These are phyloP conservation scores for Puccinia hordei DNA, from an alignment of 1,284 basidiomycete species.

Conservation along the genomic window DNA sequence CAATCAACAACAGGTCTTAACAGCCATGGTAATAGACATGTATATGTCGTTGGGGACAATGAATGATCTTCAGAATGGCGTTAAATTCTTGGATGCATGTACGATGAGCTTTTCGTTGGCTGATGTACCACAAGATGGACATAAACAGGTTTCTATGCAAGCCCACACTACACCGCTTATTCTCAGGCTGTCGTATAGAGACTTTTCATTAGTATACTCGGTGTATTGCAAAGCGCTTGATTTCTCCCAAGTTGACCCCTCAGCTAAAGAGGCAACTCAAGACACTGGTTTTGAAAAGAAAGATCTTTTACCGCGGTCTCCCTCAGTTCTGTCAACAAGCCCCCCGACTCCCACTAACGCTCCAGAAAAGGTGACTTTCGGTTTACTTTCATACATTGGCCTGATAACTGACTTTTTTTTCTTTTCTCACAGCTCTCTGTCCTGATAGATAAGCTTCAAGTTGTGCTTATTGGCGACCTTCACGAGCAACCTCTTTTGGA, in stretches of 20 bases:
- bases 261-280: constrained; percentile 1
- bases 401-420: constrained; percentile 9
- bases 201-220: constrained; percentile 47
- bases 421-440: constrained; percentile 69
- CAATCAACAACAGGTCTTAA: constrained; percentile 35
- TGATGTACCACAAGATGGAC: constrained; percentile 24
- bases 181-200: constrained; percentile 42
- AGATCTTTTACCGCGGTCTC: background rate
- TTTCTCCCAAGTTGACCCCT: constrained; percentile 37
- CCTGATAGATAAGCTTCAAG: constrained; percentile 83
- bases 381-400: background rate
- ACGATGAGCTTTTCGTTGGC: constrained; percentile 47
- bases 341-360: constrained; percentile 10
- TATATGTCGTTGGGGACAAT: constrained; percentile 49
- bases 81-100: constrained; percentile 49
- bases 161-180: constrained; percentile 48
- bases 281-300: background rate
- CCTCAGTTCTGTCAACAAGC: background rate
- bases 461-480: constrained; percentile 90
- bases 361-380: constrained; percentile 29
- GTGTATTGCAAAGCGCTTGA: constrained; percentile 47
- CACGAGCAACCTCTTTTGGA: constrained; percentile 95
- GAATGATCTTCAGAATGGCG: constrained; percentile 35
- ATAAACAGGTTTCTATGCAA: constrained; percentile 25
- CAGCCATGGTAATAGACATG: constrained; percentile 39